phyloP scores from a whole-genome alignment of 2,329 filamentous ascomycete species.

The Colletotrichum graminicola region DNA sequence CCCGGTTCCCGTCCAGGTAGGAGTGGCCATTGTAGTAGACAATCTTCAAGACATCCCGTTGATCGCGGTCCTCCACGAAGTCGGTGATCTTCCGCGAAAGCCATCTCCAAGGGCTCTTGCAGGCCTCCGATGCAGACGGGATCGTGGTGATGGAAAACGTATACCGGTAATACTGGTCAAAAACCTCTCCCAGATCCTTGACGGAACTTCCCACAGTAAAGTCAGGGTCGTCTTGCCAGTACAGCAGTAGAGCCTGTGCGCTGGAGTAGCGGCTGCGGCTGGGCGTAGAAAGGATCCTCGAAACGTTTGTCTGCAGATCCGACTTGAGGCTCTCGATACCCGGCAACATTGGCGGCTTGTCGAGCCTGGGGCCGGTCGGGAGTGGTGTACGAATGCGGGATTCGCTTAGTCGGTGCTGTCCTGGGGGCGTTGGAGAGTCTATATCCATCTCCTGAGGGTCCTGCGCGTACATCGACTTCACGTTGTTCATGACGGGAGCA shows the following conservation, averaged over 20 bases:
- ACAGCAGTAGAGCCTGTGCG: constrained; percentile 66
- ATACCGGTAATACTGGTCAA: constrained; percentile 67
- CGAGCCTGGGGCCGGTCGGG: constrained; percentile 67
- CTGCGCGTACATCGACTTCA: constrained; percentile 57
- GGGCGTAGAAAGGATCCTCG: constrained; percentile 63
- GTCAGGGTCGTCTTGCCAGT: constrained; percentile 68
- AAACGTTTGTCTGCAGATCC: constrained; percentile 64
- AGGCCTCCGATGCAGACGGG: constrained; percentile 60
- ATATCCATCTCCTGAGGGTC: constrained; percentile 70
- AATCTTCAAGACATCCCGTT: constrained; percentile 69
- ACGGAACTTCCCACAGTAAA: constrained; percentile 51
- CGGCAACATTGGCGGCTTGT: constrained; percentile 63
- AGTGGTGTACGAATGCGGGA: constrained; percentile 67
- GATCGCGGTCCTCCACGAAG: constrained; percentile 66
- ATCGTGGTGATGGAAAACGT: constrained; percentile 62
- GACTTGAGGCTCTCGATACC: constrained; percentile 64
- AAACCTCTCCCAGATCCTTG: constrained; percentile 62
- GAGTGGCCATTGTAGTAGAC: constrained; percentile 70
- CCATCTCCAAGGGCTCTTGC: constrained; percentile 66
- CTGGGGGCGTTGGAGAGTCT: constrained; percentile 56
- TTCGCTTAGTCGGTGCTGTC: constrained; percentile 59
- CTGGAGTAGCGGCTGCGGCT: constrained; percentile 65
- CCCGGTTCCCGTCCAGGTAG: constrained; percentile 65
- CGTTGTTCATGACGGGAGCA: constrained; percentile 52
- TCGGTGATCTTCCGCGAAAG: constrained; percentile 63